phyloP scores from a whole-genome alignment of 345 rosid species.

The Eucalyptus grandis region DNA sequence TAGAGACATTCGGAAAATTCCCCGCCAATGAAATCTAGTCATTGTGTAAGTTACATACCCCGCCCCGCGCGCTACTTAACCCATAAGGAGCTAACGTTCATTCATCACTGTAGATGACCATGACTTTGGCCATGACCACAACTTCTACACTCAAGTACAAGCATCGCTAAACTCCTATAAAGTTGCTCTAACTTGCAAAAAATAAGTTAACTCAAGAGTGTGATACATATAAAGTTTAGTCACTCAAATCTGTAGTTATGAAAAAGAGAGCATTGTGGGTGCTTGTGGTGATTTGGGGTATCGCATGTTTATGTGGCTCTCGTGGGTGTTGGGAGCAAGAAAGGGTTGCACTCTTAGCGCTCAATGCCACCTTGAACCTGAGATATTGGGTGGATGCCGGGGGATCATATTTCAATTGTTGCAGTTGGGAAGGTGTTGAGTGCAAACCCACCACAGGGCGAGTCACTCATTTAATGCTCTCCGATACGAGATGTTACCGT shows the following conservation, averaged over 20 bases:
- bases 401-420: background rate
- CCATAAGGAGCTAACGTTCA: too few relatives aligned
- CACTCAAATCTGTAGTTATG: too few relatives aligned
- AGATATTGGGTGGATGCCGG: accelerated
- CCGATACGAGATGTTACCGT: accelerated
- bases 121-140: too few relatives aligned
- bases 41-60: too few relatives aligned
- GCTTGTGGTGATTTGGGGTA: background rate
- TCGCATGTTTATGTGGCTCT: background rate
- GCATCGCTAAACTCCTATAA: too few relatives aligned
- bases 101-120: too few relatives aligned
- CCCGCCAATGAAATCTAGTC: accelerated
- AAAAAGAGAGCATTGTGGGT: background rate
- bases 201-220: too few relatives aligned
- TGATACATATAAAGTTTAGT: too few relatives aligned
- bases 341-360: background rate
- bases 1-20: accelerated
- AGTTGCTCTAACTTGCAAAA: too few relatives aligned
- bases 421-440: accelerated
- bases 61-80: accelerated
- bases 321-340: background rate
- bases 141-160: accelerated
- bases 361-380: accelerated
- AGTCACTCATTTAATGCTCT: background rate
- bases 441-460: background rate